Base-by-base conservation (phyloP, 805 yeast species). In the Citeromyces matritensis region DNA sequence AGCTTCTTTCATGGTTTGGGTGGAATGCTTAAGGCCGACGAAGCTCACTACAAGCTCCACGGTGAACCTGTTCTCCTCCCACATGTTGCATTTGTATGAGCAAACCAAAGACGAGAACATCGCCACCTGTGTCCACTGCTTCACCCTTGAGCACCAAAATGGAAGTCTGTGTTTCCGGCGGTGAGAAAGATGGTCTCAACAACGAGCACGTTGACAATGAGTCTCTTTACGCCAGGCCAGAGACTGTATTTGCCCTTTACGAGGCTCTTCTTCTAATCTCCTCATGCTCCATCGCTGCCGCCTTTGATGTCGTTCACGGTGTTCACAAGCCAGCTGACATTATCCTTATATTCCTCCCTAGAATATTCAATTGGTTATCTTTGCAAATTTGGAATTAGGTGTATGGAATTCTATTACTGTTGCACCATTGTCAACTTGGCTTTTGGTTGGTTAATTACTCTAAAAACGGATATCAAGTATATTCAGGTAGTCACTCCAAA, bases 91-190 rank as follows among this genome's bases (percentile, higher is more conserved):
- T 63, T 65, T 91, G 49, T 84, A 95, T 37, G 98, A 91, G 69
- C 97, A 91, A 72, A 46, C 81, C 41, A 96, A 91, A 60, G 94
- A 84, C 42, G 93, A 81, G 68, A 91, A 91, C 81, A 88, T 91
- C 49, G 76, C 73, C 42, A 79, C 82, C 43, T 86, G 96, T 73
- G 94, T 63, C 62, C 78, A 83, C 66, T 91, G 91, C 76, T 88
- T 91, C 68, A 69, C 69, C 73, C 66, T 97, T 88, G 70, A 91
- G 91, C 91, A 75, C 91, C 58, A 98, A 91, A 74, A 91, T 91
- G 98, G 98, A 91, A 73, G 91, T 91, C 58, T 98, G 98, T 75
- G 91, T 91, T 76, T 91, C 98, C 59, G 98, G 98, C 67, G 98
- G 98, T 77, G 98, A 91, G 72, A 97, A 91, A 69, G 98, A 91